Conservation (phyloP, 1,284 basidiomycete genomes). For the Kwoniella shivajii region DNA sequence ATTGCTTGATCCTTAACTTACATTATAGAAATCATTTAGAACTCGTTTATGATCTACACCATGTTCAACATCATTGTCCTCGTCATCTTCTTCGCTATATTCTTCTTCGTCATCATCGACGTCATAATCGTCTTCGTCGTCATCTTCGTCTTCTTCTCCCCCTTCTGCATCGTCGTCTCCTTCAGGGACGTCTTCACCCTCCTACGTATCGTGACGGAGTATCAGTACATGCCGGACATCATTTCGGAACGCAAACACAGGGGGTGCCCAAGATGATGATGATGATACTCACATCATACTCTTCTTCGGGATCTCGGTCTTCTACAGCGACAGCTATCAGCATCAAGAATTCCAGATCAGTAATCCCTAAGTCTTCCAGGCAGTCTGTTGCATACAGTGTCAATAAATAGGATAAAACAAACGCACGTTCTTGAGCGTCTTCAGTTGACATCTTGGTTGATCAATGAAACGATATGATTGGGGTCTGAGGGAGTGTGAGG, state of each 20-base stretch:
- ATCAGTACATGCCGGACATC: background rate
- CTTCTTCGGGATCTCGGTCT: conserved; percentile 16
- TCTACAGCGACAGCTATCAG: conserved; percentile 16
- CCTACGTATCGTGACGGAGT: background rate
- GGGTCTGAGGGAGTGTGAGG: background rate
- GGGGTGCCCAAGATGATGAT: background rate
- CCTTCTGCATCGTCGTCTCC: conserved; percentile 13
- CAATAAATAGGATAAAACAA: background rate
- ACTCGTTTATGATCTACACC: conserved; percentile 16
- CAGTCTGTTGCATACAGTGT: no score
- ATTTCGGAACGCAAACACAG: background rate
- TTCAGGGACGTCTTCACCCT: conserved; percentile 8
- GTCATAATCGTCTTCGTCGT: conserved; percentile 18
- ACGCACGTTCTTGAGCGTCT: conserved; percentile 16
- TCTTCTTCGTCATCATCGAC: conserved; percentile 20
- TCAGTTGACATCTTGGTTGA: conserved; percentile 12
- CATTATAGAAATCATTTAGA: conserved; percentile 20
- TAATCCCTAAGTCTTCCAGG: no score
- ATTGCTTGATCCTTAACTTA: background rate
- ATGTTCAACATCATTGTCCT: conserved; percentile 15
- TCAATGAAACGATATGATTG: background rate
- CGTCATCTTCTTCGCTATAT: conserved; percentile 14
- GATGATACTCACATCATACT: conserved; percentile 15
- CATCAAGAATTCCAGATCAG: no score
- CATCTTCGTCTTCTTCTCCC: conserved; percentile 15